Percentiles rank a stretch among this genome's conserved stretches.
phyloP scores from a whole-genome alignment of 306 rosid species.

The Rosa persica region DNA sequence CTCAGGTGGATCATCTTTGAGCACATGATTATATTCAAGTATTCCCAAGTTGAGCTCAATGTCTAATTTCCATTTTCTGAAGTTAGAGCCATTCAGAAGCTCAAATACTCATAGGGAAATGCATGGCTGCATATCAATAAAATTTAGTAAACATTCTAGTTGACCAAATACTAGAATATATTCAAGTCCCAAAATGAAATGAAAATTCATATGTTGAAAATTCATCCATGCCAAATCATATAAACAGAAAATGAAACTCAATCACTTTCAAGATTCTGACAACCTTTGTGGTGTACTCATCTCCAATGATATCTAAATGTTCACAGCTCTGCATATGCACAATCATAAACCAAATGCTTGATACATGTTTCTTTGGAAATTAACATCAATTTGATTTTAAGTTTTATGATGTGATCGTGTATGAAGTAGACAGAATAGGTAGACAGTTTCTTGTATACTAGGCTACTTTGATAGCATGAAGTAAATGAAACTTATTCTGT shows the following conservation, averaged over 20 bases:
- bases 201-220: neutral
- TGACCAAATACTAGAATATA: neutral
- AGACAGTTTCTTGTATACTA: neutral
- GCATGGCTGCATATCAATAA: neutral
- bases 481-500: too few relatives aligned
- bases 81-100: neutral
- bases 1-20: neutral
- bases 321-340: neutral
- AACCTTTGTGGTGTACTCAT: neutral
- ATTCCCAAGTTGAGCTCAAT: neutral
- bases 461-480: too few relatives aligned
- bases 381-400: too few relatives aligned
- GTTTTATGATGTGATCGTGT: too few relatives aligned
- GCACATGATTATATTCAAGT: neutral
- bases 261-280: neutral
- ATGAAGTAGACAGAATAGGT: neutral
- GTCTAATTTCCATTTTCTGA: neutral
- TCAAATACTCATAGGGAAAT: neutral
- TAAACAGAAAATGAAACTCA: neutral
- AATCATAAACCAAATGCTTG: neutral
- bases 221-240: neutral
- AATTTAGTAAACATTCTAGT: neutral
- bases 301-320: neutral
- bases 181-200: neutral
- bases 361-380: neutral